phyloP scores from a whole-genome alignment of 305 asterid genomes.

The Solanum aculeatissimum region DNA sequence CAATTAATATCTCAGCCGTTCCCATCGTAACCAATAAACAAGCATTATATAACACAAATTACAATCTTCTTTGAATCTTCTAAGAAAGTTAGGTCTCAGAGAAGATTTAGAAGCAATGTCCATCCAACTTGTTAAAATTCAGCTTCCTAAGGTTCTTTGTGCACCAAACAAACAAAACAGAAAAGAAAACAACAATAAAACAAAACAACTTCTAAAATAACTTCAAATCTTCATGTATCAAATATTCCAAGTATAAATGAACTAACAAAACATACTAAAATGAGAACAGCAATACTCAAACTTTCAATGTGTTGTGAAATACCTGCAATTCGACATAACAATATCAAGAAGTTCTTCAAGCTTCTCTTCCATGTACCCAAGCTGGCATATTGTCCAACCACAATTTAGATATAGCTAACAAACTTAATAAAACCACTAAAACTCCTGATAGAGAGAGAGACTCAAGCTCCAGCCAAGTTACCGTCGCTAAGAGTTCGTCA shows the following conservation, averaged over 20 bases:
- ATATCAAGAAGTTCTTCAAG: constrained; percentile 55
- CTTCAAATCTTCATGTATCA: neutral
- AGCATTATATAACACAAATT: neutral
- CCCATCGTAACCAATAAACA: neutral
- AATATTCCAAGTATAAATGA: neutral
- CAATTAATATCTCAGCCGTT: neutral
- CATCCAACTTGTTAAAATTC: neutral
- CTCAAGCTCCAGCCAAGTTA: neutral
- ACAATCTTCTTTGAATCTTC: neutral
- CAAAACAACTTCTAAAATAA: neutral
- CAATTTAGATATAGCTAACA: neutral
- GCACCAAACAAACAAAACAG: neutral
- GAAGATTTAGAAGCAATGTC: neutral
- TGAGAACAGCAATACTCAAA: neutral
- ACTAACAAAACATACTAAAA: neutral
- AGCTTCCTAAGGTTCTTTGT: neutral
- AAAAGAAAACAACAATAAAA: neutral
- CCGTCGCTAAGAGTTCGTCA: constrained; percentile 37
- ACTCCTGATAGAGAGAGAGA: neutral
- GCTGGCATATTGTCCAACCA: constrained; percentile 26
- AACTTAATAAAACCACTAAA: neutral
- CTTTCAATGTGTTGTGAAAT: constrained; percentile 1
- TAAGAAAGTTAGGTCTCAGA: neutral
- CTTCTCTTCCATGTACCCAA: constrained; percentile 61
- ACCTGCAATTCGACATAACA: constrained; percentile 66